Percentiles rank a stretch among this genome's conserved stretches.
These are phyloP conservation scores for Mimosa bimucronata DNA, from an alignment of 306 rosid genomes.

Conservation along the genomic window DNA sequence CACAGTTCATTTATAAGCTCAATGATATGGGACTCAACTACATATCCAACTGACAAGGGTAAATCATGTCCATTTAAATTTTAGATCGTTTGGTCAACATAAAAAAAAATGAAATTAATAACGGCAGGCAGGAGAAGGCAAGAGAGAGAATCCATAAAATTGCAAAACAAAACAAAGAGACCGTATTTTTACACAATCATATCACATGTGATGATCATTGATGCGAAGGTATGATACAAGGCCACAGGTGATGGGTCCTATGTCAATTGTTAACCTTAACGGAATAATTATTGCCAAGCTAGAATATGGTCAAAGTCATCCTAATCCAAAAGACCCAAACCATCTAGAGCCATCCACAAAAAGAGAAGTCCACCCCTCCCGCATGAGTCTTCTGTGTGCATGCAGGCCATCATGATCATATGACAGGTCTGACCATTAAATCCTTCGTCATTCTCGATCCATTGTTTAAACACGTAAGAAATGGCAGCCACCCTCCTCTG, in stretches of 20 bases:
- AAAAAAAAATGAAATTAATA: background rate
- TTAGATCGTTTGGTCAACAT: background rate
- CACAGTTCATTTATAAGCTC: background rate
- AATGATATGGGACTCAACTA: no score
- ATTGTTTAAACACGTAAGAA: constrained; percentile 61
- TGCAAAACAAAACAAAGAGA: constrained; percentile 28
- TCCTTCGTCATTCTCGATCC: constrained; percentile 58
- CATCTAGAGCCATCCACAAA: constrained; percentile 51
- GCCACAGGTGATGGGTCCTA: constrained; percentile 57
- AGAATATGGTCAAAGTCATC: constrained; percentile 46
- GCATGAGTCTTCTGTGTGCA: constrained; percentile 26
- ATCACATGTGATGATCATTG: constrained; percentile 45
- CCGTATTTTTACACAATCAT: constrained; percentile 41
- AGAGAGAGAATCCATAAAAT: background rate
- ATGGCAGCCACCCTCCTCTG: constrained; percentile 70
- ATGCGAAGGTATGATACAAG: constrained; percentile 48
- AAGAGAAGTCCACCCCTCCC: constrained; percentile 43
- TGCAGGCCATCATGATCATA: constrained; percentile 15
- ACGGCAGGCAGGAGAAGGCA: background rate
- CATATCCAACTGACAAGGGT: no score
- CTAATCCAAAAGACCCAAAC: constrained; percentile 49
- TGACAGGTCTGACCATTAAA: constrained; percentile 12
- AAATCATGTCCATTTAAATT: background rate
- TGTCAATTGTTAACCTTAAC: constrained; percentile 44
- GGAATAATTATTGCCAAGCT: constrained; percentile 58